Base-by-base conservation (phyloP, 2,329 filamentous ascomycete species). In the Graphilbum ipis-grandicollis region DNA sequence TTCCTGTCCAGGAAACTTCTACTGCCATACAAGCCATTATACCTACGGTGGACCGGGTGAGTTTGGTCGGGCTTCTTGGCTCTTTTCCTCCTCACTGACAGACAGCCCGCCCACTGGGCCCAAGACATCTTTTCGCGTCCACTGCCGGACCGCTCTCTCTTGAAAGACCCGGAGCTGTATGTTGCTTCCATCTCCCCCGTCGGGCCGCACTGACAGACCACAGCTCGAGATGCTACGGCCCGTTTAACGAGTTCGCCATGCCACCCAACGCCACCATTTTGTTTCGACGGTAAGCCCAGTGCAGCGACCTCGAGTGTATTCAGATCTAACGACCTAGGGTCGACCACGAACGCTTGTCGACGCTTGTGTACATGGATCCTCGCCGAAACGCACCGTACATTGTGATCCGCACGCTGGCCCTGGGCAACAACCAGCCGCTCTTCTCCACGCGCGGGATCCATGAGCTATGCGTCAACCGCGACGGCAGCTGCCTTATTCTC, bases 111-210 rank as follows among this genome's bases (percentile, higher is more conserved):
- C 41, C 71, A 76, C 47, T 77, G 72, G 72, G 68, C 71, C 6
- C 63, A 73, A 44, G 60, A 67, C 30, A 71, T 76, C 19, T 75
- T 76, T 43, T 65, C 66, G 1, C 55, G 65, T 17, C 65, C 66
- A 0, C 52, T 71, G 29, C 60, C 68, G 1, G 62, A 60, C 10
- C 56, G 62, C 12, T 72, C 67, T 5, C 55, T 58, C 5, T 51
- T 74, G 35, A 63, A 59, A 44, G 55, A 62, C 34, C 43, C 56
- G 12, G 50, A 48, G 35, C 43, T 44, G 39, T 38, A 9, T 21
- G 25, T 37, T 19, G 17, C 18, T 19, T 19, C 22, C 14, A 17
- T 15, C 19, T 6, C 9, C n/a, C 3, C 19, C 22, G 14, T n/a
- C n/a, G n/a, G n/a, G n/a, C n/a, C n/a, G 23, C 29, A 15, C 18